Evolutionary conservation across 2,329 filamentous ascomycete genomes (phyloP), one percentile per base, ranked within the genome.

Genomic region (Phyllosticta capitalensis): DNA sequence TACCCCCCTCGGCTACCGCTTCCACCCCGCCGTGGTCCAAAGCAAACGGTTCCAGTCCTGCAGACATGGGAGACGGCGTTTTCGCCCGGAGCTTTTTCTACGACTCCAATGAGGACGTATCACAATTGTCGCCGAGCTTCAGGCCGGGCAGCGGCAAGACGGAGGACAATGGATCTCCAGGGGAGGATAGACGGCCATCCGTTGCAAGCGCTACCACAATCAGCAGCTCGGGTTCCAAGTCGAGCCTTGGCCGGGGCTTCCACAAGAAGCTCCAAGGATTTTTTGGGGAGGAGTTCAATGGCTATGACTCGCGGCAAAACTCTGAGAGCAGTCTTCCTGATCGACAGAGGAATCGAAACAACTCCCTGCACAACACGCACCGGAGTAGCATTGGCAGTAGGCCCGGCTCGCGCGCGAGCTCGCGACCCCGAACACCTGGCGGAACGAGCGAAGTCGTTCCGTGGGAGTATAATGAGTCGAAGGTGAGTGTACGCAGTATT

Each of bases 401-500:
- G 58, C 74, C 92, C 63, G 81, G 80, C 52, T 95, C 92, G 57
- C 90, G 90, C 49, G 82, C 83, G 56, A 84, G 83, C 30, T 91
- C 88, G 26, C 82, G 90, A 65, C 90, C 92, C 54, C 83, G 88
- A 66, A 95, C 90, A n/a, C 91, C 92, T 12, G 80, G 91, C 56
- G 89, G 89, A 50, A 90, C 89, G 12, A 94, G 90, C 68, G 92
- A 97, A 74, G 91, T 99, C 61, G 94, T 95, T 48, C 94, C 94
- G n/a, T 99, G 96, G 81, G 81, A 95, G 63, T 97, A 94, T 71
- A 94, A 97, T 74, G 90, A 94, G 70, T 82, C 82, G 65, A 83
- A 89, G 77, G 87, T 89, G 73, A 78, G 85, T 14, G 67, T 57
- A 17, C 30, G 53, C 45, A 49, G 21, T 28, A 19, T 38, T 56